Conservation (phyloP, 2,329 filamentous ascomycete genomes). For the Fusarium duplospermum region DNA sequence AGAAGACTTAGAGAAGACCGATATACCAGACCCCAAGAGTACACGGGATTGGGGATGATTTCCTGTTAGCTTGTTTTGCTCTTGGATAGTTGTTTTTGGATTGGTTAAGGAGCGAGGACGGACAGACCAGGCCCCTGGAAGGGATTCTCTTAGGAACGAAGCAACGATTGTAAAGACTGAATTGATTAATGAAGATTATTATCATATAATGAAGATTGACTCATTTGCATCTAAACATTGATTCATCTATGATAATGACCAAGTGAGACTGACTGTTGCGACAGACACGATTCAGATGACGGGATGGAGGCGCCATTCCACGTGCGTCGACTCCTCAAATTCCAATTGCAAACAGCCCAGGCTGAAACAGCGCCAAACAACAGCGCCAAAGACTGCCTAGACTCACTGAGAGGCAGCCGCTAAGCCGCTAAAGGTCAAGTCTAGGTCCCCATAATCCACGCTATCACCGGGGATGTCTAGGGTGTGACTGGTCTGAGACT, state of each 20-base stretch:
- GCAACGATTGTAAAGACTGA: conserved; percentile 25
- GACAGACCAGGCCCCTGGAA: neutral
- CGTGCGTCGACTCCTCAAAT: conserved; percentile 15
- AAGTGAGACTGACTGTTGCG: neutral
- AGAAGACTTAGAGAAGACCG: conserved; percentile 8
- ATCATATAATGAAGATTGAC: neutral
- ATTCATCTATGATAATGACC: neutral
- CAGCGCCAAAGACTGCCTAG: conserved; percentile 3
- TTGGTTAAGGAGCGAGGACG: neutral
- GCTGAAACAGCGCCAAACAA: conserved; percentile 1
- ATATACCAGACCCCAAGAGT: conserved; percentile 25
- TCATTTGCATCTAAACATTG: neutral
- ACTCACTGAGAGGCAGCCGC: neutral
- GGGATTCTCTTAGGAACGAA: conserved; percentile 10
- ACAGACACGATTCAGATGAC: neutral
- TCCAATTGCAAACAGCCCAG: conserved; percentile 6
- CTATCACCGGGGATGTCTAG: conserved; percentile 10
- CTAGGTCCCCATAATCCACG: conserved; percentile 12
- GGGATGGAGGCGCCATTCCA: conserved; percentile 10
- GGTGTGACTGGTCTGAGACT: conserved; percentile 12
- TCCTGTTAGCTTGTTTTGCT: neutral
- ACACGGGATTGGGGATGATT: conserved; percentile 29
- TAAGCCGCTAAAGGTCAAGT: conserved; percentile 1
- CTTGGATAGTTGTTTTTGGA: neutral
- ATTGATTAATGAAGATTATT: conserved; percentile 9